Evolutionary conservation across 169 alveolate species (phyloP).

Genomic region (Eimeria tenella): DNA sequence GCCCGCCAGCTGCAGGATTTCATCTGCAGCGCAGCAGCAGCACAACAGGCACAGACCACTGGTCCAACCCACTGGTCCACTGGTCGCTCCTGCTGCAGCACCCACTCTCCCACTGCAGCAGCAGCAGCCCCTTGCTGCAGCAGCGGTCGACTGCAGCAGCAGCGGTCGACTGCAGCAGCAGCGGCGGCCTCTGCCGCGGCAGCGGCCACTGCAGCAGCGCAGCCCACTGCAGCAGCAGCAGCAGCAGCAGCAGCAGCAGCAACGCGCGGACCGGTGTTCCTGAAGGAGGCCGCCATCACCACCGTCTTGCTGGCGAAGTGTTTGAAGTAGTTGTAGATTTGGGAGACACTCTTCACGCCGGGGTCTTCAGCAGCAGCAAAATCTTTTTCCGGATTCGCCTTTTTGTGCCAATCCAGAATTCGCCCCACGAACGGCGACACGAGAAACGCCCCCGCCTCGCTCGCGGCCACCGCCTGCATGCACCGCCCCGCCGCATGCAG

Average conservation of each 20-base stretch:
- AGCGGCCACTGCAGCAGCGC: too few relatives aligned
- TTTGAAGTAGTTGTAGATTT: conserved; percentile 88
- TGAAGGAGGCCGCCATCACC: conserved; percentile 92
- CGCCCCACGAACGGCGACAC: conserved; percentile 93
- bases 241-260: not conserved
- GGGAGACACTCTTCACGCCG: conserved; percentile 87
- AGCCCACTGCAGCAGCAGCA: conserved; percentile 13
- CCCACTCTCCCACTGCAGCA: too few relatives aligned
- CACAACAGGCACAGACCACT: not conserved
- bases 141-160: not conserved
- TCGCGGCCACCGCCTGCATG: conserved; percentile 90
- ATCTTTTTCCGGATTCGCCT: conserved; percentile 75
- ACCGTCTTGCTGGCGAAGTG: conserved; percentile 85
- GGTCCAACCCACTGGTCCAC: too few relatives aligned
- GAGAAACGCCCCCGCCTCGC: conserved; percentile 90
- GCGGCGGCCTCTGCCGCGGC: too few relatives aligned
- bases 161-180: too few relatives aligned
- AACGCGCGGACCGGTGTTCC: conserved; percentile 83
- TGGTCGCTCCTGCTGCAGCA: too few relatives aligned
- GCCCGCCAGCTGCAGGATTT: conserved; percentile 88
- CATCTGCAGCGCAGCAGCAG: conserved; percentile 80
- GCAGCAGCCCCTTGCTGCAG: too few relatives aligned
- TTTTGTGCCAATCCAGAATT: conserved; percentile 89
- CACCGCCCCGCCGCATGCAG: not conserved
- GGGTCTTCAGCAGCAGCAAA: conserved; percentile 86